A percentile compares a stretch with the other conserved stretches of the same genome.
These are phyloP conservation scores for Citrullus amarus DNA, from an alignment of 306 rosid genomes.

Conservation along the genomic window DNA sequence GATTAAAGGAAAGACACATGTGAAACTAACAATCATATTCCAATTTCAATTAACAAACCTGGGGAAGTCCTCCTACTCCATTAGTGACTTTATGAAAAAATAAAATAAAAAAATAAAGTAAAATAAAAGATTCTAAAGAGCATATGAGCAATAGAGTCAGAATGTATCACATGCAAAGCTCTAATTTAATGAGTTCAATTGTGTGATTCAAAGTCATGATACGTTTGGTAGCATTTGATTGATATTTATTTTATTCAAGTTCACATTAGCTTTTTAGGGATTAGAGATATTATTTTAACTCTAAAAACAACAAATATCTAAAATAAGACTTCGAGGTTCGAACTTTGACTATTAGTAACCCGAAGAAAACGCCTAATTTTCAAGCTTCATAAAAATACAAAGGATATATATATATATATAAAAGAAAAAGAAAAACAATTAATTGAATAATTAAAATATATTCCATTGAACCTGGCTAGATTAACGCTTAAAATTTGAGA, in stretches of 20 bases:
- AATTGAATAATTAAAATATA: background rate
- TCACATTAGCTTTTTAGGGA: constrained; percentile 6
- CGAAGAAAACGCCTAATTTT: background rate
- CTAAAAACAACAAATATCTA: too few species aligned
- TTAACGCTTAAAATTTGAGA: background rate
- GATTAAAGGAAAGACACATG: background rate
- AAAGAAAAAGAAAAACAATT: too few species aligned
- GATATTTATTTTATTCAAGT: background rate
- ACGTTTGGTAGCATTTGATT: background rate
- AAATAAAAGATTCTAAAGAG: background rate
- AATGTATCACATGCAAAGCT: background rate
- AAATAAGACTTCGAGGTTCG: background rate
- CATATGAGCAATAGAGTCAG: background rate
- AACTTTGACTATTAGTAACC: background rate
- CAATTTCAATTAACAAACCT: background rate
- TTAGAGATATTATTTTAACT: background rate
- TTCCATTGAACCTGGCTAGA: background rate
- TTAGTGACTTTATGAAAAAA: background rate
- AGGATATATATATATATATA: too few species aligned
- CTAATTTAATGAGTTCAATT: constrained; percentile 1
- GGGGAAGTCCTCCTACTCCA: background rate
- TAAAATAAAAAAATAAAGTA: background rate
- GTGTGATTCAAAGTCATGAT: background rate
- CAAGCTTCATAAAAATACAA: too few species aligned
- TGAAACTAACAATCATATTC: background rate